A percentile compares a stretch with the other conserved stretches of the same genome.
Evolutionary conservation across 2,329 filamentous ascomycete species (phyloP).

Genomic region (Colletotrichum nymphaeae): DNA sequence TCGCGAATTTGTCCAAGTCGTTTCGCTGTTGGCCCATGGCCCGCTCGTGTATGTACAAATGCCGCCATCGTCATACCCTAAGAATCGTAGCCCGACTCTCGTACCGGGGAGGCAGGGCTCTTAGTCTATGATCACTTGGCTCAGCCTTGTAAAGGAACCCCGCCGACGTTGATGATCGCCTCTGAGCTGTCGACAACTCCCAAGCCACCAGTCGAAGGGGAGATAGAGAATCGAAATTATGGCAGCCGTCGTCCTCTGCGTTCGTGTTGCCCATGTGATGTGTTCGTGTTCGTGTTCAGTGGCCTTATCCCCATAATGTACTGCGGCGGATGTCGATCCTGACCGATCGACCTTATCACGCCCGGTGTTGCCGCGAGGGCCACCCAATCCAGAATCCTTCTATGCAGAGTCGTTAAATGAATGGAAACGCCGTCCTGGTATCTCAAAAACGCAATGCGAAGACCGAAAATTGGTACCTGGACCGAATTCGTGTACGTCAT

Average conservation of each 20-base stretch:
- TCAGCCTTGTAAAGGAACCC: neutral
- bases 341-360: neutral
- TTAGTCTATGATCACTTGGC: neutral
- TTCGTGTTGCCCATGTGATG: constrained; percentile 11
- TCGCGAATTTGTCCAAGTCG: neutral
- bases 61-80: constrained; percentile 10
- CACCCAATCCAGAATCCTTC: constrained; percentile 21
- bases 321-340: constrained; percentile 9
- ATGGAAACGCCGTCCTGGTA: constrained; percentile 39
- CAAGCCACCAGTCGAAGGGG: neutral
- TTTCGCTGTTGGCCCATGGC: neutral
- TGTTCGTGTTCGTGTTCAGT: constrained; percentile 20
- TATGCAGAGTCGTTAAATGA: constrained; percentile 20
- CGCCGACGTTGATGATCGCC: neutral
- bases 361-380: neutral
- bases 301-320: constrained; percentile 6
- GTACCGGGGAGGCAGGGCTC: neutral
- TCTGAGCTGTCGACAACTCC: neutral
- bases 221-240: constrained; percentile 18
- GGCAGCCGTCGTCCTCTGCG: neutral
- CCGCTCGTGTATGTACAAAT: constrained; percentile 29
- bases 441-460: constrained; percentile 38
- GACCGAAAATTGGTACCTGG: constrained; percentile 26
- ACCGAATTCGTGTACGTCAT: constrained; percentile 38
- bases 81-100: neutral